A percentile compares a stretch with the other conserved stretches of the same genome.
phyloP scores from a whole-genome alignment of 768 basidiomycete species.

The Serendipita indica region DNA sequence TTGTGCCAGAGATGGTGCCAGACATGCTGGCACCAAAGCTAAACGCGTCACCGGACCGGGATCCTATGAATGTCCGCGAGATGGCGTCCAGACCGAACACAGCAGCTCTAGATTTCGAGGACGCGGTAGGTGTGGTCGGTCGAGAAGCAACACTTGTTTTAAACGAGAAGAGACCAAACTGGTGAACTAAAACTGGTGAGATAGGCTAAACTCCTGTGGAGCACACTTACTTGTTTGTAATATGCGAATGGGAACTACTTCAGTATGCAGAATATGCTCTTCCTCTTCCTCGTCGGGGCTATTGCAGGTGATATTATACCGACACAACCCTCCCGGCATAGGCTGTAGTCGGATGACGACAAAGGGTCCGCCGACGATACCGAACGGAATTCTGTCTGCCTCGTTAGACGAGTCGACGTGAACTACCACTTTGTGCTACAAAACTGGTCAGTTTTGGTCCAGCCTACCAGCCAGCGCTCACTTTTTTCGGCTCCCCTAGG shows the following conservation, averaged over 20 bases:
- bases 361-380: slow-evolving; percentile 51
- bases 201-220: background rate
- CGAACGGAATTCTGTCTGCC: slow-evolving; percentile 67
- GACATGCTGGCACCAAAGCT: slow-evolving; percentile 45
- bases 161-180: slow-evolving; percentile 81
- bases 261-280: slow-evolving; percentile 71
- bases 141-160: slow-evolving; percentile 57
- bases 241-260: slow-evolving; percentile 56
- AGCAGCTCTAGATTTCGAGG: slow-evolving; percentile 56
- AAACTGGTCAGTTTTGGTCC: background rate
- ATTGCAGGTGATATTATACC: slow-evolving; percentile 60
- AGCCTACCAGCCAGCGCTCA: slow-evolving; percentile 20
- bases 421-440: slow-evolving; percentile 72
- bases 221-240: slow-evolving; percentile 58
- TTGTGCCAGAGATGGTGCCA: slow-evolving; percentile 18
- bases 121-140: slow-evolving; percentile 76
- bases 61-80: slow-evolving; percentile 72
- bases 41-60: slow-evolving; percentile 51
- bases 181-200: slow-evolving; percentile 43
- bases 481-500: slow-evolving; percentile 67
- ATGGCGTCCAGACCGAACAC: slow-evolving; percentile 84
- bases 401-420: slow-evolving; percentile 67
- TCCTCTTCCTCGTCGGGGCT: slow-evolving; percentile 60
- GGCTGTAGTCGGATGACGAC: slow-evolving; percentile 74
- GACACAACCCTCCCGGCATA: slow-evolving; percentile 66